These are phyloP conservation scores for Cryptococcus sp. DNA, from an alignment of 1,284 basidiomycete genomes.

Conservation along the genomic window DNA sequence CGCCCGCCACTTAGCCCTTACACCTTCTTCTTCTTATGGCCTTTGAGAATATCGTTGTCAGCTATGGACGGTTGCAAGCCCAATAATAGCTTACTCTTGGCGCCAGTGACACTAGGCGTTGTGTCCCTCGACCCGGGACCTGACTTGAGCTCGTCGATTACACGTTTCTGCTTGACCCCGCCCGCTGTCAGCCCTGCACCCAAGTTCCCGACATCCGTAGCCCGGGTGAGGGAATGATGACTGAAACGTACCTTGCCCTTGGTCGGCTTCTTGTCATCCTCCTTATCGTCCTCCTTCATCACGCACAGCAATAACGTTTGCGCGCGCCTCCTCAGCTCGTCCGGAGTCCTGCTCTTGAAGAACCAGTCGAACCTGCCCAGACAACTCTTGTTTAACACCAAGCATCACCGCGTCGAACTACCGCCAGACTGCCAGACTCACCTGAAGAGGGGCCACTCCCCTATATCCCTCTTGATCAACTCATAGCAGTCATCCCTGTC, in stretches of 20 bases:
- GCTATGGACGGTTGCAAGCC: not conserved
- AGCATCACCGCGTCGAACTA: not conserved
- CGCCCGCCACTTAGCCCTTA: not conserved
- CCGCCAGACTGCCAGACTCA: constrained; percentile 16
- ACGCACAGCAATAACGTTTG: constrained; percentile 87
- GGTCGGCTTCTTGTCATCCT: constrained; percentile 43
- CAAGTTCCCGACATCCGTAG: not conserved
- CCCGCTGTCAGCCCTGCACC: constrained; percentile 1
- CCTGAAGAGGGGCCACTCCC: constrained; percentile 91
- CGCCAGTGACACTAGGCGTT: constrained; percentile 32
- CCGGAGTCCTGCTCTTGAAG: constrained; percentile 89
- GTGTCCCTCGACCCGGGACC: constrained; percentile 39
- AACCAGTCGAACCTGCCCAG: constrained; percentile 92
- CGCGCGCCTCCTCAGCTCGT: constrained; percentile 85
- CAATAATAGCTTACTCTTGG: constrained; percentile 13
- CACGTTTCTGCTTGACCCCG: constrained; percentile 45
- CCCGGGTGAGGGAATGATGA: not conserved
- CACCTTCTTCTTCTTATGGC: constrained; percentile 3
- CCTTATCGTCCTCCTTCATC: constrained; percentile 72
- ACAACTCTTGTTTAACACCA: not conserved
- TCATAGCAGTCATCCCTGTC: constrained; percentile 91
- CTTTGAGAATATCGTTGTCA: not conserved
- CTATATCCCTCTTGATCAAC: constrained; percentile 92
- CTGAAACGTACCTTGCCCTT: constrained; percentile 41
- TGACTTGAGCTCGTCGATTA: constrained; percentile 50